Conservation (phyloP, 306 rosid genomes). For the Cicer bijugum region DNA sequence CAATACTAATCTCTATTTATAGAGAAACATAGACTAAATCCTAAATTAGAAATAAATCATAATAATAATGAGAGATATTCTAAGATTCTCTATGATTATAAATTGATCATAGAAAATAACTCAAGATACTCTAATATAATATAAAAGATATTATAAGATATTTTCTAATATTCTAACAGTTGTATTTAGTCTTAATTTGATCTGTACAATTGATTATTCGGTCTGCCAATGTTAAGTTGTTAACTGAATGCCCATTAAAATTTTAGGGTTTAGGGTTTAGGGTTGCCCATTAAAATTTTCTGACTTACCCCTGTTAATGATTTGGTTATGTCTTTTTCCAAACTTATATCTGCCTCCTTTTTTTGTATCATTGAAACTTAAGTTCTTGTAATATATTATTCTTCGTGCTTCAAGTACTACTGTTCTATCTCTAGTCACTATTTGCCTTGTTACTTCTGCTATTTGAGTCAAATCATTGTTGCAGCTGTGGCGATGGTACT, state of each 20-base stretch:
- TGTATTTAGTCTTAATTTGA: slow-evolving; percentile 16
- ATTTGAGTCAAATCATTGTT: slow-evolving; percentile 42
- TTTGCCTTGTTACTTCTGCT: slow-evolving; percentile 17
- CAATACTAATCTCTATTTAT: no score
- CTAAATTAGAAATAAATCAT: no score
- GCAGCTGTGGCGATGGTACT: slow-evolving; percentile 96
- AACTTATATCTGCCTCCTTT: slow-evolving; percentile 9
- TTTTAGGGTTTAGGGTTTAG: no score
- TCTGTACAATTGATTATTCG: slow-evolving; percentile 20
- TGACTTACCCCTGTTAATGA: slow-evolving; percentile 4
- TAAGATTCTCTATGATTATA: no score
- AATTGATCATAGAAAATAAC: no score
- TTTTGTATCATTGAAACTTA: neutral
- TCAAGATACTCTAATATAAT: no score
- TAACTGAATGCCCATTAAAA: neutral
- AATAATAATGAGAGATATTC: no score
- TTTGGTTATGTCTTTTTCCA: neutral
- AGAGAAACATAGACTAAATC: no score
- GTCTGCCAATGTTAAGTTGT: slow-evolving; percentile 5
- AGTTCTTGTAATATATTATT: slow-evolving; percentile 11
- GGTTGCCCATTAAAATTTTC: slow-evolving; percentile 17
- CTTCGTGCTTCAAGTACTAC: neutral
- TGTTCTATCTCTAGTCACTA: slow-evolving; percentile 1
- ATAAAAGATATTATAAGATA: no score
- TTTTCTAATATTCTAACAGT: no score